phyloP scores from a whole-genome alignment of 768 basidiomycete species.

The Pulveroboletus frians region DNA sequence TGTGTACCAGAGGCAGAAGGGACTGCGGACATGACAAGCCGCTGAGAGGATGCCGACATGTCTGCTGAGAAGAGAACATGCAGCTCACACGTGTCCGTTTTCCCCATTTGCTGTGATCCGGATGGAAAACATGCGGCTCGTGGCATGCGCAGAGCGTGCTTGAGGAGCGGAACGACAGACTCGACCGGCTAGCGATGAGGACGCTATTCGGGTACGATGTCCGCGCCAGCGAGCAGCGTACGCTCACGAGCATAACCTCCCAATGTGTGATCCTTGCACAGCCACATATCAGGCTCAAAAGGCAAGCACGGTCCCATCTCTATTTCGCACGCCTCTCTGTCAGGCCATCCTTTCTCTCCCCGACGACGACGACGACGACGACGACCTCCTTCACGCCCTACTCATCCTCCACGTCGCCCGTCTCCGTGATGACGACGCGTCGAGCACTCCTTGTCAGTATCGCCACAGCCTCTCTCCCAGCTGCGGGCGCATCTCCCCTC shows the following conservation, averaged over 20 bases:
- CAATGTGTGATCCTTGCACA: constrained; percentile 11
- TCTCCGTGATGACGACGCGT: constrained; percentile 23
- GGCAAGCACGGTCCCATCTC: constrained; percentile 21
- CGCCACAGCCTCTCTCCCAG: constrained; percentile 21
- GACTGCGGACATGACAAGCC: constrained; percentile 11
- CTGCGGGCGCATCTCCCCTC: constrained; percentile 18
- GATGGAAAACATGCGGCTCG: constrained; percentile 18
- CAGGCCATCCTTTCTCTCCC: constrained; percentile 19
- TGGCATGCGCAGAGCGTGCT: constrained; percentile 18
- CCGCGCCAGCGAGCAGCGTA: constrained; percentile 6
- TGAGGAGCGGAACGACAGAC: constrained; percentile 5
- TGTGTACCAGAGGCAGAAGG: not conserved
- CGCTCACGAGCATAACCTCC: too few species aligned
- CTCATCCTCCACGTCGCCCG: constrained; percentile 1
- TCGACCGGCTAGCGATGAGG: not conserved
- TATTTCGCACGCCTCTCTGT: constrained; percentile 29
- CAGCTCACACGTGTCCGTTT: constrained; percentile 21
- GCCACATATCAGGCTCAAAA: constrained; percentile 31
- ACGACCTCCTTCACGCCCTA: constrained; percentile 9
- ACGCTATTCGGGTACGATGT: constrained; percentile 5
- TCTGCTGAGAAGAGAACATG: constrained; percentile 19
- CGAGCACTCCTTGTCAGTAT: constrained; percentile 16
- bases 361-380: constrained; percentile 31
- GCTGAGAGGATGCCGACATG: constrained; percentile 7
- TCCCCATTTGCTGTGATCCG: constrained; percentile 21